A percentile compares a stretch with the other conserved stretches of the same genome.
phyloP scores from a whole-genome alignment of 768 basidiomycete species.

The Tricholoma bakamatsutake region DNA sequence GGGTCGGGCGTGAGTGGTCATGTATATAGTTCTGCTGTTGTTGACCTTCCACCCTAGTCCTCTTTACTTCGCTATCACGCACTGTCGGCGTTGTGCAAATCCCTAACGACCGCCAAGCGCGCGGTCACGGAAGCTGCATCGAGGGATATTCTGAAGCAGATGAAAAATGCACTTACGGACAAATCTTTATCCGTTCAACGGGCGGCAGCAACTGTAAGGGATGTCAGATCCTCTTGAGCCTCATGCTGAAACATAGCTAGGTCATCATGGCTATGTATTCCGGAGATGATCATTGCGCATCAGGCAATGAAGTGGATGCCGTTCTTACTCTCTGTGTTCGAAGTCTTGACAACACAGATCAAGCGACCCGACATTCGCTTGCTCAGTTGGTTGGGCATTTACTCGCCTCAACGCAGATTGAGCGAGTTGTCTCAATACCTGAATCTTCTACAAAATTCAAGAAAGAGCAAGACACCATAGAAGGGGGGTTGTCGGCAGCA shows the following conservation, averaged over 20 bases:
- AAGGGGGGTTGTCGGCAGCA: constrained; percentile 43
- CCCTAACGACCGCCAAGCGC: constrained; percentile 73
- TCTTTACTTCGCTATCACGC: constrained; percentile 82
- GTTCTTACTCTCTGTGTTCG: constrained; percentile 64
- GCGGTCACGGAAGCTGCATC: constrained; percentile 73
- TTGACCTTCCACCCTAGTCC: constrained; percentile 38
- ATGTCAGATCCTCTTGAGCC: background rate
- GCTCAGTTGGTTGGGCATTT: constrained; percentile 79
- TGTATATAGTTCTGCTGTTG: background rate
- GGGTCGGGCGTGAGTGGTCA: constrained; percentile 54
- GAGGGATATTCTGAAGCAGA: constrained; percentile 83
- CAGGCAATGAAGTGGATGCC: constrained; percentile 70
- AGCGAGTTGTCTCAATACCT: constrained; percentile 39
- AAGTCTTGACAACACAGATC: constrained; percentile 77
- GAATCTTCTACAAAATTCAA: constrained; percentile 53
- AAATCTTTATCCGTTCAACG: constrained; percentile 84
- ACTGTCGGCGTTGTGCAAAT: constrained; percentile 69
- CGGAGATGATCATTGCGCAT: constrained; percentile 46
- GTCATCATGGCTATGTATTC: constrained; percentile 52
- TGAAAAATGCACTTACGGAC: constrained; percentile 69
- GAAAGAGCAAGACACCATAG: constrained; percentile 57
- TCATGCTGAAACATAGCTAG: constrained; percentile 22
- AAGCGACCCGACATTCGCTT: constrained; percentile 73
- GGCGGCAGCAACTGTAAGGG: constrained; percentile 66
- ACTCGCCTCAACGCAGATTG: constrained; percentile 77